These are phyloP conservation scores for Tolypocladium tundrense DNA, from an alignment of 2,329 filamentous ascomycete genomes.

Conservation along the genomic window DNA sequence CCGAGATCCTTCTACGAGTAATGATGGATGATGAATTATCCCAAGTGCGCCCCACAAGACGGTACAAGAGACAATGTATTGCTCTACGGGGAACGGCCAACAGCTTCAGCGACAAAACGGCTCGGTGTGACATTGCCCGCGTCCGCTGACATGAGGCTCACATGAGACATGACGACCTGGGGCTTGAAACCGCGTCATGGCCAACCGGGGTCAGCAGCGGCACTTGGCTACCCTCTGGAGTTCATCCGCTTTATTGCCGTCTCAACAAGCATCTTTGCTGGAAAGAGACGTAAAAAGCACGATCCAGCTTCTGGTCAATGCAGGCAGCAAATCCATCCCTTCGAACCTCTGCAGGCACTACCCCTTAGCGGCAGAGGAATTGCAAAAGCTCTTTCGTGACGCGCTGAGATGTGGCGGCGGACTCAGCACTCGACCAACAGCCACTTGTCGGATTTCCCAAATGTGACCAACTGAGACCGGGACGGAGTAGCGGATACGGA, in stretches of 20 bases:
- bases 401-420: not conserved
- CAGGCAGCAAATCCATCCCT: not conserved
- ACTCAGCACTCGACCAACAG: not conserved
- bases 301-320: not conserved
- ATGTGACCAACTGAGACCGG: not conserved
- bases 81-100: not conserved
- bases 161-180: not conserved
- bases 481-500: not conserved
- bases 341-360: not conserved
- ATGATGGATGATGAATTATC: too few species aligned
- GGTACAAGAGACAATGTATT: not conserved
- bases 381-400: not conserved
- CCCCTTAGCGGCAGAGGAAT: too few species aligned
- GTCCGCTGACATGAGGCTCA: not conserved
- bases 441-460: not conserved
- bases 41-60: too few species aligned
- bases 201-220: not conserved
- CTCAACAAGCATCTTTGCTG: not conserved
- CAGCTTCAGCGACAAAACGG: not conserved
- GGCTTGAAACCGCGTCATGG: not conserved
- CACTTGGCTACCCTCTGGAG: not conserved
- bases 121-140: not conserved
- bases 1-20: too few species aligned
- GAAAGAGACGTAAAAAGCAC: not conserved
- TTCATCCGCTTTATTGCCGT: not conserved